phyloP scores from a whole-genome alignment of 2,329 filamentous ascomycete species.

The Epicoccum sorghinum region DNA sequence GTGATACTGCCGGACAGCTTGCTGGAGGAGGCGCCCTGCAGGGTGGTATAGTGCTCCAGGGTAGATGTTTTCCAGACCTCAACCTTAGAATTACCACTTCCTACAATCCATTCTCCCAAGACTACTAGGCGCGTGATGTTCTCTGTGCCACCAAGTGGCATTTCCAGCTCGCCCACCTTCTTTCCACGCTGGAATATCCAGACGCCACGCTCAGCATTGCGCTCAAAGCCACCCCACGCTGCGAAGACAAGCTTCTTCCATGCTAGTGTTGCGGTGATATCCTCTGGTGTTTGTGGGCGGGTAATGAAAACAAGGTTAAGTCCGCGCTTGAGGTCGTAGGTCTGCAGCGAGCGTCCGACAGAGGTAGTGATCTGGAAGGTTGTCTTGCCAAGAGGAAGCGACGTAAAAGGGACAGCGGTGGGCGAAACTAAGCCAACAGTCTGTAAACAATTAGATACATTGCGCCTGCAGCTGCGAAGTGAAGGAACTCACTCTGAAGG shows the following conservation, averaged over 20 bases:
- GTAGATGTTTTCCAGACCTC: constrained; percentile 88
- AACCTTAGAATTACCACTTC: constrained; percentile 74
- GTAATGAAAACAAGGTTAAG: constrained; percentile 94
- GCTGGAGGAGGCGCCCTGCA: constrained; percentile 66
- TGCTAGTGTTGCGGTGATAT: constrained; percentile 84
- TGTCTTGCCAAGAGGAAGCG: constrained; percentile 85
- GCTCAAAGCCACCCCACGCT: constrained; percentile 76
- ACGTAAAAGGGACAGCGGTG: constrained; percentile 87
- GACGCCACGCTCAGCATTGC: constrained; percentile 67
- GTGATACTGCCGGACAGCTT: constrained; percentile 78
- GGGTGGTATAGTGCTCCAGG: constrained; percentile 87
- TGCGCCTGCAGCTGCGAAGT: too few species aligned
- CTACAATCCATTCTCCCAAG: constrained; percentile 91
- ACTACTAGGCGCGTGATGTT: constrained; percentile 78
- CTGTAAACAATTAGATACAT: constrained; percentile 52
- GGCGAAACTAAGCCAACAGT: constrained; percentile 93
- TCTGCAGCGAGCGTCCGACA: constrained; percentile 87
- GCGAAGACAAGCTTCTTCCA: constrained; percentile 88
- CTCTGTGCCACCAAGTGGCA: constrained; percentile 69
- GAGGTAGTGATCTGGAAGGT: constrained; percentile 98
- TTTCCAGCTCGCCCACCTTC: constrained; percentile 75
- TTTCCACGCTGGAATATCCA: constrained; percentile 94
- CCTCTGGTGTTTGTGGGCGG: constrained; percentile 81
- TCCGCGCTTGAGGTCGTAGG: constrained; percentile 89
- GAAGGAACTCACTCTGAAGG: constrained; percentile 74